phyloP scores from a whole-genome alignment of 2,329 filamentous ascomycete species.

The Fusarium pininemorale region DNA sequence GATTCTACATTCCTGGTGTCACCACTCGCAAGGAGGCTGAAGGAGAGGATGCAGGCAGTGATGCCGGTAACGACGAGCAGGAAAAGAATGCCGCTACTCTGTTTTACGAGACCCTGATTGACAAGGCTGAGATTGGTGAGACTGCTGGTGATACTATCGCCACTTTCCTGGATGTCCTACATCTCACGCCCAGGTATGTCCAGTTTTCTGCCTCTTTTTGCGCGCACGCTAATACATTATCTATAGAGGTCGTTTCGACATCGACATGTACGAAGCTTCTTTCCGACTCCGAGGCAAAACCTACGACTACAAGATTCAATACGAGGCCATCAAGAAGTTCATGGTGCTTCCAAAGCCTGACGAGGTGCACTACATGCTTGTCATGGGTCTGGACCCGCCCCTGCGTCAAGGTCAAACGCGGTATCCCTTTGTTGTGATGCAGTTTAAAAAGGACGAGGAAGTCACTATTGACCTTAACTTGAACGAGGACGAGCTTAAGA shows the following conservation, averaged over 20 bases:
- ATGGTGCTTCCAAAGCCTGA: conserved; percentile 99
- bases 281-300: conserved; percentile 98
- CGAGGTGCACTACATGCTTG: conserved; percentile 93
- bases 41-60: conserved; percentile 77
- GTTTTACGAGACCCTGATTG: conserved; percentile 98
- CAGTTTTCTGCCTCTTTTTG: not conserved
- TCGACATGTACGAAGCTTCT: conserved; percentile 98
- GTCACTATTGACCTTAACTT: conserved; percentile 97
- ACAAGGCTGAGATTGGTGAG: conserved; percentile 98
- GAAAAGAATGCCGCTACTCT: conserved; percentile 95
- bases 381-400: conserved; percentile 92
- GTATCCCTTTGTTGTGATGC: conserved; percentile 99
- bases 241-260: conserved; percentile 93
- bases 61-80: conserved; percentile 58
- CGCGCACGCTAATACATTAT: conserved; percentile 2
- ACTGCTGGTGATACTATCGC: conserved; percentile 98
- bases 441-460: conserved; percentile 97
- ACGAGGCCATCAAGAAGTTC: conserved; percentile 97
- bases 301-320: conserved; percentile 99
- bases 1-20: conserved; percentile 96
- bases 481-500: conserved; percentile 85
- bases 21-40: conserved; percentile 76
- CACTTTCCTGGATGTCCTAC: conserved; percentile 94
- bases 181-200: conserved; percentile 87
- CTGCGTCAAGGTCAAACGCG: conserved; percentile 96